Evolutionary conservation across 2,329 filamentous ascomycete genomes (phyloP), one percentile per base, ranked within the genome.

Genomic region (Cladophialophora psammophila): DNA sequence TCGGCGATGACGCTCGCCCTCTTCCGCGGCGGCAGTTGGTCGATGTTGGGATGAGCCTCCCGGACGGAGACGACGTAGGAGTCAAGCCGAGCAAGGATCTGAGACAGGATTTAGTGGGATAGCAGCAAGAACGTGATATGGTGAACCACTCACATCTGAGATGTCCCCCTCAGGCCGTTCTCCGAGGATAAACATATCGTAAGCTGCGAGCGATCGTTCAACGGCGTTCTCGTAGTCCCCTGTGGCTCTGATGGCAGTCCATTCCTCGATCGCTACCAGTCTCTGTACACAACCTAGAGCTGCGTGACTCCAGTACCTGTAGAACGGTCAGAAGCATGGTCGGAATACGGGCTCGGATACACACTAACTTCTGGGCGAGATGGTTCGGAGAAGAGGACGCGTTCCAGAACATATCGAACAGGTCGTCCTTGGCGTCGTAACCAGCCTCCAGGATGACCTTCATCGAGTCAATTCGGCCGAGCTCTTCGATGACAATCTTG

Each of bases 131-230:
- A 69, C 53, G 5, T 38, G 36, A 42, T 45, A 56, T 52, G 61
- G 45, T 42, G 53, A 38, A 74, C 42, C 53, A 53, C 85, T 65
- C 79, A 90, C 90, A 80, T 93, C 88, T 64, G 91, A 85, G 60
- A 94, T 79, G 75, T 96, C 93, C n/a, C 90, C 72, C 5, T 64
- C 88, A 35, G 85, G 83, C 18, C 88, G 85, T 63, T 90, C 90
- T 71, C 90, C 88, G 34, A 94, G 82, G 54, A 96, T 88, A 78
- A 98, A 98, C 79, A 98, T 86, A 78, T 98, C 95, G 77, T 96
- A 96, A 13, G 90, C 91, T 20, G 89, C 91, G 15, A 98, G 81
- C 1, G 90, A 45, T 32, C 36, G 54, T 40, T 70, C 68, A 20
- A 97, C 82, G 7, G 86, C 77, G 26, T 88, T 81, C 62, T 82